Percentiles rank a stretch among this genome's conserved stretches.
Conservation (phyloP, 331 rosid genomes). For the Saraca asoca region DNA sequence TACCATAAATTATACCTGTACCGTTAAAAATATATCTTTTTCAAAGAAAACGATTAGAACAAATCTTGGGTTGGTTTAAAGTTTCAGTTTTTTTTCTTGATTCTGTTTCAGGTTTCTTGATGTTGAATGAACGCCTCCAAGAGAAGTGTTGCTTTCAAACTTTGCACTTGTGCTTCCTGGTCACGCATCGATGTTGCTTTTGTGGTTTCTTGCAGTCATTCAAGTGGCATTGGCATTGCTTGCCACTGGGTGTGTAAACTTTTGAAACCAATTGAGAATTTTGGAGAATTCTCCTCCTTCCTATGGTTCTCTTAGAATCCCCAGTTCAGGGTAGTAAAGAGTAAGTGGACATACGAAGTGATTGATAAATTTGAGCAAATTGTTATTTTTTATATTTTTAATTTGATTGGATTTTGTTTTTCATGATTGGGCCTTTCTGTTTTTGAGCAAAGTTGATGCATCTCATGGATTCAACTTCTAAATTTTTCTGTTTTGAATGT, state of each 20-base stretch:
- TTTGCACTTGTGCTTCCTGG: conserved; percentile 24
- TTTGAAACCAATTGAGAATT: conserved; percentile 23
- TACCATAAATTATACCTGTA: too few relatives aligned
- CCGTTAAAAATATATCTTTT: too few relatives aligned
- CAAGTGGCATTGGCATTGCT: conserved; percentile 40
- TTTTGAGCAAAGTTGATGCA: conserved; percentile 2
- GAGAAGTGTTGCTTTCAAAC: conserved; percentile 41
- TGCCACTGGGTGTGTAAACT: conserved; percentile 32
- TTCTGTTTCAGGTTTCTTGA: conserved; percentile 35
- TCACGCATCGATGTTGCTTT: conserved; percentile 12
- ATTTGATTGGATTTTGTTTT: conserved; percentile 30
- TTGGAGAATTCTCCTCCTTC: conserved; percentile 19
- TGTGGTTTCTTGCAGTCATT: conserved; percentile 27
- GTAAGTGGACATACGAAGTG: conserved; percentile 38
- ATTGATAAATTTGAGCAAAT: neutral
- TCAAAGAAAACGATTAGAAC: too few relatives aligned
- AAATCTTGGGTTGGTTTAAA: conserved; percentile 42
- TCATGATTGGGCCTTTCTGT: conserved; percentile 28
- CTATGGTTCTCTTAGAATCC: conserved; percentile 32
- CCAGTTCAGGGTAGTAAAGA: conserved; percentile 23
- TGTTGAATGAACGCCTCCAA: conserved; percentile 37
- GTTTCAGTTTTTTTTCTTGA: conserved; percentile 27
- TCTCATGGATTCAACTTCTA: conserved; percentile 9
- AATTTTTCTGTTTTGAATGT: conserved; percentile 24
- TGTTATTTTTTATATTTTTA: conserved; percentile 7